Evolutionary conservation across 331 rosid genomes (phyloP), one percentile per base, ranked within the genome.

Genomic region (Stylosanthes scabra): DNA sequence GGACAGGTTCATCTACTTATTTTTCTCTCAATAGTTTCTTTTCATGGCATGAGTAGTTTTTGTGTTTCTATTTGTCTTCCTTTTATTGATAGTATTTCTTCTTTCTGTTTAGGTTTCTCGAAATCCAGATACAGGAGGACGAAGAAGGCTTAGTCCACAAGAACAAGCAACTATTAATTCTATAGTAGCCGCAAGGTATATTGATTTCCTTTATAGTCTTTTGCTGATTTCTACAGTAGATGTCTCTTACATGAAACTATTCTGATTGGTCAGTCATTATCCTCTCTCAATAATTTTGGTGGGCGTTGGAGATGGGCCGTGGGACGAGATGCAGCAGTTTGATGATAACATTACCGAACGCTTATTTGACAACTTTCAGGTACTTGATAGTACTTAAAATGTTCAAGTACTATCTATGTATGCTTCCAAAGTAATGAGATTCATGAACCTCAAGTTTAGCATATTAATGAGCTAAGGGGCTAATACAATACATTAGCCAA

Each of bases 281-380:
- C 97, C 98, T 72, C 96, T 95, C 59, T 95, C 97, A 41, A 92
- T 95, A 71, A 81, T 95, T 80, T 84, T 95, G 91, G 85, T 92
- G 71, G 99, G 99, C 63, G 93, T 95, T 70, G 99, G 99, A 62
- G 99, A 95, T 76, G 99, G 99, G 47, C 99, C 99, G 3, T 95
- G 99, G 99, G 96, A 91, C 73, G 90, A 92, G 59, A 90, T 95
- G 97, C 72, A 83, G 76, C 79, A 84, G 16, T 95, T 95, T 65
- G 99, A 95, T 50, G 99, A 95, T 76, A 87, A 82, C 84, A 88
- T 95, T 75, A 82, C 93, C 27, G 92, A 77, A 31, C 98, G 97
- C 50, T 27, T 83, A 65, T 92, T 95, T 79, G 97, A 95, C 87
- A 95, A 95, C 78, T 92, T 95, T 80, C 99, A 92, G 97, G 99